These are phyloP conservation scores for Skeletonema menzelii DNA, from an alignment of 108 stramenopile species.

Conservation along the genomic window DNA sequence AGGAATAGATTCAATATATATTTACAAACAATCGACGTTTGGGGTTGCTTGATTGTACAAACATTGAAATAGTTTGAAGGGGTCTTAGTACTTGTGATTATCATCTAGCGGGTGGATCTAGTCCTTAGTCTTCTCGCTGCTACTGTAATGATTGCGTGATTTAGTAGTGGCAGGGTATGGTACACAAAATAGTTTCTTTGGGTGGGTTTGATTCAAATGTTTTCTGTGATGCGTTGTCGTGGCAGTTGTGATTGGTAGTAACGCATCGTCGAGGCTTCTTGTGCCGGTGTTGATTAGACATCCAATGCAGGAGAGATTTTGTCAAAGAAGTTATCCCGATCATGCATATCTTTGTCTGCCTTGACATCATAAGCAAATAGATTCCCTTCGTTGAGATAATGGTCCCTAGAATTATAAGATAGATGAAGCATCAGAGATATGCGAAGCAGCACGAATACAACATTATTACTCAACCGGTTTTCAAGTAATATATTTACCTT, in stretches of 20 bases:
- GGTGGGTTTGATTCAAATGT: too few species aligned
- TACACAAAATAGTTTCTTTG: too few species aligned
- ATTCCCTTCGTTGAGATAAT: slow-evolving; percentile 27
- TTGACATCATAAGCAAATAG: slow-evolving; percentile 28
- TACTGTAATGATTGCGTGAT: too few species aligned
- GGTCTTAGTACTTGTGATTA: too few species aligned
- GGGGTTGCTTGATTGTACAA: too few species aligned
- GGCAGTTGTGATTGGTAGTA: slow-evolving; percentile 21
- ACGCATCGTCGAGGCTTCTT: background rate
- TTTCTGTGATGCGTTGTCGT: background rate
- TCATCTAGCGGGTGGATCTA: too few species aligned
- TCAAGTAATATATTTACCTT: background rate
- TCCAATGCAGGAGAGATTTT: slow-evolving; percentile 18
- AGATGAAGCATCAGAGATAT: background rate
- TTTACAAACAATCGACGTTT: background rate
- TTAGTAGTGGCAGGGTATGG: too few species aligned
- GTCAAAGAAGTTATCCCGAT: slow-evolving; percentile 33
- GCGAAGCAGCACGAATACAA: background rate
- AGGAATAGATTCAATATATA: background rate
- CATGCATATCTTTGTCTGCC: slow-evolving; percentile 33
- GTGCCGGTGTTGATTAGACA: slow-evolving; percentile 6
- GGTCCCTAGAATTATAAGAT: background rate
- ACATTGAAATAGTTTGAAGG: too few species aligned
- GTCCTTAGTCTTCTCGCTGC: too few species aligned
- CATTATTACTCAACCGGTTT: too few species aligned